A percentile compares a stretch with the other conserved stretches of the same genome.
These are phyloP conservation scores for Phytophthora idaei DNA, from an alignment of 352 stramenopile species.

Conservation along the genomic window DNA sequence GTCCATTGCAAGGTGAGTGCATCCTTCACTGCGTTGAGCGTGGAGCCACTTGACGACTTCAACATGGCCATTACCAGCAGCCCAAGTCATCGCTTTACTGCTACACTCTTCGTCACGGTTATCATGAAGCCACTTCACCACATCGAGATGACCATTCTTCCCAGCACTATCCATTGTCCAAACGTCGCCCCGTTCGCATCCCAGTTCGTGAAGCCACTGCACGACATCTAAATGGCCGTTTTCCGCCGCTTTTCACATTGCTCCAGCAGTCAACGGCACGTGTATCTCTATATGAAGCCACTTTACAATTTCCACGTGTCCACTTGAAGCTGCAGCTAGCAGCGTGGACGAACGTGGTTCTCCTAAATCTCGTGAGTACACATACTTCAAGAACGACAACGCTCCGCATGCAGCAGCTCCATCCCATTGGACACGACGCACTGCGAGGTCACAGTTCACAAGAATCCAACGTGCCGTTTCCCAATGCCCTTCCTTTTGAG, in stretches of 20 bases:
- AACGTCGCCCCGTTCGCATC: conserved; percentile 10
- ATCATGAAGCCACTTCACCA: conserved; percentile 35
- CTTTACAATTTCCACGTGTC: conserved; percentile 26
- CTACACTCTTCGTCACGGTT: conserved; percentile 30
- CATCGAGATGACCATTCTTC: conserved; percentile 20
- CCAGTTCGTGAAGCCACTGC: conserved; percentile 29
- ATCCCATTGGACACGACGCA: conserved; percentile 20
- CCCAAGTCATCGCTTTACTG: conserved; percentile 26
- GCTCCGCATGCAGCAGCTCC: conserved; percentile 16
- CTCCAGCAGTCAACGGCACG: conserved; percentile 17
- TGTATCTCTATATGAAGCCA: conserved; percentile 22
- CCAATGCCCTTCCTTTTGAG: conserved; percentile 23
- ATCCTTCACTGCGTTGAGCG: conserved; percentile 23
- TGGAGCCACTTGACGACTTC: conserved; percentile 33
- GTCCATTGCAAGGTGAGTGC: conserved; percentile 23
- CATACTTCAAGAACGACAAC: conserved; percentile 33
- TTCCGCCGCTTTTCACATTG: conserved; percentile 29
- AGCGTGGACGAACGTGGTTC: conserved; percentile 5
- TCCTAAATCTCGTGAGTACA: conserved; percentile 13
- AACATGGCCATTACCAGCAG: conserved; percentile 27
- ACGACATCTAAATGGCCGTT: conserved; percentile 22
- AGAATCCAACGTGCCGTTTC: conserved; percentile 28
- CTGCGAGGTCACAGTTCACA: conserved; percentile 20
- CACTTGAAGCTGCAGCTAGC: conserved; percentile 28
- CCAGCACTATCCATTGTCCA: conserved; percentile 24